Evolutionary conservation across 345 rosid genomes (phyloP).

Genomic region (Gossypium sturtianum): DNA sequence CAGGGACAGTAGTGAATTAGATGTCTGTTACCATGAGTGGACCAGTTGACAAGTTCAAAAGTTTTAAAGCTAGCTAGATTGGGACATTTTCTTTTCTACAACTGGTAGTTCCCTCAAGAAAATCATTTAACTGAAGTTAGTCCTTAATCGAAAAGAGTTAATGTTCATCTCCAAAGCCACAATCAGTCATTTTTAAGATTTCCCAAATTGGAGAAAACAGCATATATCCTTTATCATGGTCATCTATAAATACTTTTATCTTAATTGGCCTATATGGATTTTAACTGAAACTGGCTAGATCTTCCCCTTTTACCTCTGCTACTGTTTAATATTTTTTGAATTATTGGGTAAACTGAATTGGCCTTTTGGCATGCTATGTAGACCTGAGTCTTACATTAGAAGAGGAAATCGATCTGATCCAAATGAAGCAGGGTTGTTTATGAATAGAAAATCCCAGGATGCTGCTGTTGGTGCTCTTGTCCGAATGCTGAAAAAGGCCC

Average conservation of each 20-base stretch:
- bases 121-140: background rate
- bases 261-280: too few species aligned
- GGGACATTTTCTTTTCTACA: background rate
- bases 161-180: background rate
- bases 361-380: conserved; percentile 10
- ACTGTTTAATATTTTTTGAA: background rate
- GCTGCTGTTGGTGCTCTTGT: conserved; percentile 94
- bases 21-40: background rate
- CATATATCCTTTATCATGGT: background rate
- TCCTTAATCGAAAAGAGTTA: background rate
- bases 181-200: background rate
- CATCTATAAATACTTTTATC: background rate
- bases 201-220: background rate
- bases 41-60: background rate
- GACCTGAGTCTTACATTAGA: conserved; percentile 61
- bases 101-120: background rate
- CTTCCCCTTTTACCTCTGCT: background rate
- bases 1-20: background rate
- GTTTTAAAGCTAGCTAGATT: background rate
- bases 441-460: conserved; percentile 58
- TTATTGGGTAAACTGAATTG: background rate
- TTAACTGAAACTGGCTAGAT: background rate
- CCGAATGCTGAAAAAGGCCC: conserved; percentile 76
- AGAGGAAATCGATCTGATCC: conserved; percentile 38
- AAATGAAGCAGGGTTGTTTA: conserved; percentile 37